Evolutionary conservation across 2,329 filamentous ascomycete species (phyloP), one percentile per base, ranked within the genome.

Genomic region (Daldinia sp.): DNA sequence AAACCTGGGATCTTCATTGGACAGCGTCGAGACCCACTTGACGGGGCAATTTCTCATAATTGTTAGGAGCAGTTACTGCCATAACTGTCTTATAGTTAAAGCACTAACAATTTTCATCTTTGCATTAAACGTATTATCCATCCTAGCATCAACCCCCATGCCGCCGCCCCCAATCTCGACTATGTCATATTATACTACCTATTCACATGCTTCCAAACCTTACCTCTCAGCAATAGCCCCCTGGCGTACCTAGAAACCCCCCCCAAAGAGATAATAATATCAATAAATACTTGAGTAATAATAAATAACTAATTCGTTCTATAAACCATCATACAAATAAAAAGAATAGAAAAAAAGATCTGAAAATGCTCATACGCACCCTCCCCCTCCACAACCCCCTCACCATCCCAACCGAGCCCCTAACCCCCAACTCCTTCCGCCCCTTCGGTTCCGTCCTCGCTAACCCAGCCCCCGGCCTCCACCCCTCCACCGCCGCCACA

Each of bases 381-480:
- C 60, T 76, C 35, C 68, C 74, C 44, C 56, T 75, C 57, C 53
- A 72, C 12, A 15, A 41, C 12, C 63, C 74, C 50, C 65, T 82
- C 28, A 81, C 78, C 1, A 80, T 96, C 73, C 83, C 83, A 26
- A 86, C 92, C 7, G 82, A 86, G 73, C 88, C 89, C n/a, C 87
- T 98, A 59, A 92, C 89, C 7, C 86, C 87, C 51, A 82, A 84
- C 4, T 82, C 87, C 59, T 98, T 98, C 81, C 84, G 89, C 13
- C 85, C 88, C 48, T 99, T 97, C 80, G 96, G 96, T 78, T 90
- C 92, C 62, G 93, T 96, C 53, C 87, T 98, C 73, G 83, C 89
- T 77, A 93, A 95, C 77, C 93, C 93, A 35, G 84, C 86, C 68
- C 86, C 87, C 48, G 80, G 84, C 75, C 78, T 89, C 71, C 81